Evolutionary conservation across 2,329 filamentous ascomycete genomes (phyloP).

Genomic region (Fusarium miscanthi): DNA sequence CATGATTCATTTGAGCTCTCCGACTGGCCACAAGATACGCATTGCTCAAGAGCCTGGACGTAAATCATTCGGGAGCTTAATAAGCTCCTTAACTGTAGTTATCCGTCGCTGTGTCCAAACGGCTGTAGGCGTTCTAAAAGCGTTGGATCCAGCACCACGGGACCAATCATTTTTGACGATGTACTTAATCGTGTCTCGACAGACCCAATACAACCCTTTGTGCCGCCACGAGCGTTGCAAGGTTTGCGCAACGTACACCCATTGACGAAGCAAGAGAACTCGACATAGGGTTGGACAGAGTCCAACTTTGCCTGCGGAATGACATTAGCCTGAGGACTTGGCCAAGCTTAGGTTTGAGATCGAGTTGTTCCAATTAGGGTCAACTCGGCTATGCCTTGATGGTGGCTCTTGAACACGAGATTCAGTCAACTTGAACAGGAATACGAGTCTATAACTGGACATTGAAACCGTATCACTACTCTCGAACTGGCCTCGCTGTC

Average conservation of each 20-base stretch:
- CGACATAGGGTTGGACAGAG: neutral
- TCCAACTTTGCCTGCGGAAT: neutral
- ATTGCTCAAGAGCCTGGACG: neutral
- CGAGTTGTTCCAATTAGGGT: conserved; percentile 3
- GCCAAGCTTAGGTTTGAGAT: conserved; percentile 3
- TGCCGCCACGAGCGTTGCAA: neutral
- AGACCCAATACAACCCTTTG: neutral
- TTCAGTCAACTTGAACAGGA: neutral
- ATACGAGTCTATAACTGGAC: conserved; percentile 5
- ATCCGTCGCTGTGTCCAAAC: conserved; percentile 14
- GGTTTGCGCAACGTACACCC: neutral
- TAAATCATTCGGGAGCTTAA: neutral
- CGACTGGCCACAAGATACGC: conserved; percentile 7
- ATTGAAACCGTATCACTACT: conserved; percentile 10
- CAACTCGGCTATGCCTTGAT: neutral
- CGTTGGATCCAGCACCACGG: conserved; percentile 17
- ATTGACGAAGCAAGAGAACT: neutral
- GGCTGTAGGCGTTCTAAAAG: neutral
- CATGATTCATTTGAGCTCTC: neutral
- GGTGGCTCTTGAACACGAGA: conserved; percentile 11
- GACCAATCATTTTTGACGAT: conserved; percentile 17
- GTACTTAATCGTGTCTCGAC: neutral
- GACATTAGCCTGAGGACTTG: neutral
- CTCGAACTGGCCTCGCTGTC: conserved; percentile 11
- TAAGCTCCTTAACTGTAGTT: conserved; percentile 14